A percentile compares a stretch with the other conserved stretches of the same genome.
These are phyloP conservation scores for Fremontodendron californicum DNA, from an alignment of 345 rosid species.

Conservation along the genomic window DNA sequence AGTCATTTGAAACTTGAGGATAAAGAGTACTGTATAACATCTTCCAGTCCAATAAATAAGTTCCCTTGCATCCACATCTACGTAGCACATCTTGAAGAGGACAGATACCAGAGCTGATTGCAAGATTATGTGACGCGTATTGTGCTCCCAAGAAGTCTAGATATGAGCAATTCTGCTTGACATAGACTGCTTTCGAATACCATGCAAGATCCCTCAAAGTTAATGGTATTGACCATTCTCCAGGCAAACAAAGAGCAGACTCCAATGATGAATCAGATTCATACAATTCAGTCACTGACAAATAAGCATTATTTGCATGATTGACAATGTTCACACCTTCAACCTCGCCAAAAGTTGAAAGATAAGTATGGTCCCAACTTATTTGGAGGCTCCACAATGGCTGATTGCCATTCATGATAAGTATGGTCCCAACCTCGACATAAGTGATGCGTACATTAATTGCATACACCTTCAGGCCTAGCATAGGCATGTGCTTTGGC, in stretches of 20 bases:
- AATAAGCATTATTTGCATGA: slow-evolving; percentile 45
- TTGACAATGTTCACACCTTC: slow-evolving; percentile 54
- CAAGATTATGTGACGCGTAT: slow-evolving; percentile 40
- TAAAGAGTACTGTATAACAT: slow-evolving; percentile 31
- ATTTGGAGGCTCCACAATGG: slow-evolving; percentile 75
- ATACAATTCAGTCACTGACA: slow-evolving; percentile 35
- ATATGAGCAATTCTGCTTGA: slow-evolving; percentile 78
- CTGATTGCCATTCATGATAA: slow-evolving; percentile 64
- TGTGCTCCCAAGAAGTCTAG: slow-evolving; percentile 72
- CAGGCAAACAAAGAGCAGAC: slow-evolving; percentile 52
- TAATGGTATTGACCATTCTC: slow-evolving; percentile 85
- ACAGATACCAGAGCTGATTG: slow-evolving; percentile 18
- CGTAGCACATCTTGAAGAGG: slow-evolving; percentile 22
- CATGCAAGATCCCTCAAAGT: slow-evolving; percentile 49
- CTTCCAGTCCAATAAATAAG: slow-evolving; percentile 37
- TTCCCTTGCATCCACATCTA: slow-evolving; percentile 17
- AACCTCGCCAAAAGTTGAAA: slow-evolving; percentile 70
- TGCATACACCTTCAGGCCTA: slow-evolving; percentile 43
- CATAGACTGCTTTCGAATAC: slow-evolving; percentile 60
- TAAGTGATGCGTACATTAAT: slow-evolving; percentile 54
- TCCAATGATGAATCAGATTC: slow-evolving; percentile 29
- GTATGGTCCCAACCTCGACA: slow-evolving; percentile 84
- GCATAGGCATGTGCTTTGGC: slow-evolving; percentile 81
- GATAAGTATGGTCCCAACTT: slow-evolving; percentile 89
- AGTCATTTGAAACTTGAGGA: slow-evolving; percentile 36